Percentiles rank a stretch among this genome's conserved stretches.
These are phyloP conservation scores for Mycena vulgaris DNA, from an alignment of 768 basidiomycete genomes.

Conservation along the genomic window DNA sequence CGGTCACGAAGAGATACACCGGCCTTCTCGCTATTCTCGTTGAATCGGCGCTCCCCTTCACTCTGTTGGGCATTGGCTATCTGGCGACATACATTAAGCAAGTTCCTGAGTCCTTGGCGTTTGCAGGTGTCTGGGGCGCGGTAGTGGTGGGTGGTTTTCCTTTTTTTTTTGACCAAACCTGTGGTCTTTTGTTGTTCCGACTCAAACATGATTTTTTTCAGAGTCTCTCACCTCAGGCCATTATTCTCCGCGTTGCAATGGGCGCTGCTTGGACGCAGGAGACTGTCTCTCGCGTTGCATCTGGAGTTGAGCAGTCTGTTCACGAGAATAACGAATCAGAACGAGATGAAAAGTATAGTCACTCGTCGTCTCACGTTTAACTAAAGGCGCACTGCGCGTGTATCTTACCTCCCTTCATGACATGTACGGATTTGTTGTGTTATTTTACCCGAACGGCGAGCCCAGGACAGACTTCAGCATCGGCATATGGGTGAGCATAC, in stretches of 20 bases:
- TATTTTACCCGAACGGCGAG: no score
- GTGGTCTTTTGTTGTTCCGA: neutral
- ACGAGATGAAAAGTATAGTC: neutral
- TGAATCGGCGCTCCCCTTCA: slow-evolving; percentile 51
- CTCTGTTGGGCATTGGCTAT: slow-evolving; percentile 48
- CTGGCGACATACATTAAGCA: slow-evolving; percentile 49
- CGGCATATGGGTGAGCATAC: no score
- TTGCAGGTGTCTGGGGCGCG: slow-evolving; percentile 35
- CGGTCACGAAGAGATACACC: slow-evolving; percentile 46
- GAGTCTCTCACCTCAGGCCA: slow-evolving; percentile 27
- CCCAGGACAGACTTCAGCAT: no score
- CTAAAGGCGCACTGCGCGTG: neutral
- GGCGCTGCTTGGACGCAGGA: slow-evolving; percentile 30
- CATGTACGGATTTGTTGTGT: neutral
- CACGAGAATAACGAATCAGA: slow-evolving; percentile 1
- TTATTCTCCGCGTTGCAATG: slow-evolving; percentile 31
- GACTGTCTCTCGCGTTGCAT: slow-evolving; percentile 20
- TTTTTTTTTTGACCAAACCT: neutral
- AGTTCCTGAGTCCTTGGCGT: slow-evolving; percentile 41
- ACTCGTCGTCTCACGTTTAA: slow-evolving; percentile 25
- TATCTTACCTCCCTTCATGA: neutral
- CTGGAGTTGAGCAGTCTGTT: slow-evolving; percentile 22
- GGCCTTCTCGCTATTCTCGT: slow-evolving; percentile 48
- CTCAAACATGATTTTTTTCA: no score
- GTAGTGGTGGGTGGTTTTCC: slow-evolving; percentile 14